phyloP scores from a whole-genome alignment of 1,139 yeast species.

The Suhomyces maxii region DNA sequence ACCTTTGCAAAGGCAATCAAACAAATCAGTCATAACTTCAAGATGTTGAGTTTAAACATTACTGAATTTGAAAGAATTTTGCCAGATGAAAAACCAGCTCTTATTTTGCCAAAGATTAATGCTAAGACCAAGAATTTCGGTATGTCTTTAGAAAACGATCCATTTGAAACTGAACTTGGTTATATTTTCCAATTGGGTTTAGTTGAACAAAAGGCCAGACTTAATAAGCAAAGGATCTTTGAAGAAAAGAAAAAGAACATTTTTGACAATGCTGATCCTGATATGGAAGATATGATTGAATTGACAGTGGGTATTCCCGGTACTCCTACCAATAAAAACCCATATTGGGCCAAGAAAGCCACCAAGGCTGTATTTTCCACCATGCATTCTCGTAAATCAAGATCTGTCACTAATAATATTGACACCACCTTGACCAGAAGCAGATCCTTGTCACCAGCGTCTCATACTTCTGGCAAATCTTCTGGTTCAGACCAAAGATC shows the following conservation, averaged over 20 bases:
- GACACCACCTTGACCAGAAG: background rate
- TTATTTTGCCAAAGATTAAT: slow-evolving; percentile 32
- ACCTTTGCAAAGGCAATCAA: slow-evolving; percentile 59
- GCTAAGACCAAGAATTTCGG: slow-evolving; percentile 37
- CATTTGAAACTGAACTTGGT: slow-evolving; percentile 43
- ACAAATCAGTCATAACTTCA: slow-evolving; percentile 56
- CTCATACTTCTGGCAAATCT: background rate
- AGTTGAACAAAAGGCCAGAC: slow-evolving; percentile 37
- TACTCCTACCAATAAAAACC: background rate
- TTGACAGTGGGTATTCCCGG: slow-evolving; percentile 9
- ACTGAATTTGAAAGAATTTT: slow-evolving; percentile 37
- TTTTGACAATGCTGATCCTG: slow-evolving; percentile 13
- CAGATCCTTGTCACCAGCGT: background rate
- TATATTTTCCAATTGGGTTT: slow-evolving; percentile 40
- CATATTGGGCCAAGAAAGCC: background rate
- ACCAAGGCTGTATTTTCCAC: background rate
- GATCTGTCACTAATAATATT: background rate
- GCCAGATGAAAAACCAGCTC: slow-evolving; percentile 34
- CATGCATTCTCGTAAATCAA: background rate
- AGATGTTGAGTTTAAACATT: slow-evolving; percentile 36
- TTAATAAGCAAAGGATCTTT: slow-evolving; percentile 30
- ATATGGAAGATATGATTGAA: slow-evolving; percentile 15
- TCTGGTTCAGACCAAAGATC: background rate
- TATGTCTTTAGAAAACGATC: slow-evolving; percentile 40
- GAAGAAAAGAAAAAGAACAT: slow-evolving; percentile 23